These are phyloP conservation scores for Biancaea sappan DNA, from an alignment of 306 rosid genomes.

Conservation along the genomic window DNA sequence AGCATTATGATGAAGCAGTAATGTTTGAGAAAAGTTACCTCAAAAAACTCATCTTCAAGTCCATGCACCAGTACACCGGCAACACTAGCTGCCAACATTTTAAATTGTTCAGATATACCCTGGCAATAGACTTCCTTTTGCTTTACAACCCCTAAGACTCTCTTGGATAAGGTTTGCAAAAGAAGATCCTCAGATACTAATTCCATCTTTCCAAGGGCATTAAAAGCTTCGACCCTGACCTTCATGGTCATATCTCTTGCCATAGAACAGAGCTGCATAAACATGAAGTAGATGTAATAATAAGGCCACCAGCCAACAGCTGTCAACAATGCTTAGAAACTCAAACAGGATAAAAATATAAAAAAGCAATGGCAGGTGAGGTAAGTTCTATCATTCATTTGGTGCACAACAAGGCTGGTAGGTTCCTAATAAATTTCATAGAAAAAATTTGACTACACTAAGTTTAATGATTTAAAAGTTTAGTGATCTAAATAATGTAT, in stretches of 20 bases:
- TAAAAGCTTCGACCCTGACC: conserved; percentile 77
- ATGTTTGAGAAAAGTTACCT: conserved; percentile 52
- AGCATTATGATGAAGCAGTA: conserved; percentile 8
- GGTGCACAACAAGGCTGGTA: conserved; percentile 24
- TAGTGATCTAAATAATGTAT: neutral
- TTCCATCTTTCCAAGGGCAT: conserved; percentile 59
- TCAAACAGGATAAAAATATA: conserved; percentile 30
- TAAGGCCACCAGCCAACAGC: conserved; percentile 21
- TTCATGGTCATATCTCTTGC: conserved; percentile 87
- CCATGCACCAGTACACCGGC: conserved; percentile 94
- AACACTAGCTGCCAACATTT: conserved; percentile 46
- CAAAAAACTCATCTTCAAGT: conserved; percentile 89
- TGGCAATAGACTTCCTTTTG: conserved; percentile 46
- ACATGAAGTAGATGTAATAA: conserved; percentile 33
- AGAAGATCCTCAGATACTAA: conserved; percentile 77
- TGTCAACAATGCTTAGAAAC: conserved; percentile 21
- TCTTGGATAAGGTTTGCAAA: conserved; percentile 79
- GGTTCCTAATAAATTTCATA: conserved; percentile 37
- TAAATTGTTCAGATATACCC: conserved; percentile 51
- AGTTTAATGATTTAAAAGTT: neutral
- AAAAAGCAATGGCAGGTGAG: conserved; percentile 21
- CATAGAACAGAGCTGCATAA: conserved; percentile 76
- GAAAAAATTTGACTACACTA: conserved; percentile 30
- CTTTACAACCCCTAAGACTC: conserved; percentile 53
- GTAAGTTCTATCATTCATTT: conserved; percentile 39